Base-by-base conservation (phyloP, 139 green algal genomes). In the Chlamydomonas sphaeroides region DNA sequence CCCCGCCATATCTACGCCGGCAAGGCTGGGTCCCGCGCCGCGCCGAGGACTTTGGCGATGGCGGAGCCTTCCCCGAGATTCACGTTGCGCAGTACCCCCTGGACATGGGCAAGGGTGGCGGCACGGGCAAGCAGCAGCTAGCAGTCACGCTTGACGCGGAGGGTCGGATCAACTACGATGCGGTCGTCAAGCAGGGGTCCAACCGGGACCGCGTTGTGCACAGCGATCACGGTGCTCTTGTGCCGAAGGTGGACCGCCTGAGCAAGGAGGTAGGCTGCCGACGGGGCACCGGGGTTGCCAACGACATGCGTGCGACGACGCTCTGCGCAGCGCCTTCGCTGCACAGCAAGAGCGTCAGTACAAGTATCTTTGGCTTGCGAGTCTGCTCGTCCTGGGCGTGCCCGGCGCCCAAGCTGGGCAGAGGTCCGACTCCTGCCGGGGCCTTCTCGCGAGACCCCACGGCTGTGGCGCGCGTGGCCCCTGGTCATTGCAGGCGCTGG, bases 1-100 rank as follows among this genome's bases (percentile, higher is more conserved):
- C 91, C 14, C 94, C 95, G 8, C 90, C 92, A 0, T 98, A 98
- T 72, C 87, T 93, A 23, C 71, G 87, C 35, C 84, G 95, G 6
- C 68, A 85, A 36, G 89, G 90, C 18, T 98, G 95, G 63, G 86
- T 98, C 20, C 96, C 96, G 0, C 77, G 94, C 10, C 85, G 84
- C 20, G 74, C 88, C 28, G 91, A 93, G 25, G 96, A 99, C 84
- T 99, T 96, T 88, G 94, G 93, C 14, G 95, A 96, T 87, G 97
- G 96, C 38, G 94, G 93, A 39, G 96, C 96, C 3, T 98, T 96
- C 80, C 96, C 95, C 1, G 95, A 98, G 84, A 92, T 98, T 41
- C 94, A 96, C 48, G 89, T 98, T 7, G 91, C 94, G 23, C 96
- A 99, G 88, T 99, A 97, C 77, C 96, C 96, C 0, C 83, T 98